Percentiles rank a stretch among this genome's conserved stretches.
Conservation (phyloP, 2,329 filamentous ascomycete species). For the Arthroderma sp. region DNA sequence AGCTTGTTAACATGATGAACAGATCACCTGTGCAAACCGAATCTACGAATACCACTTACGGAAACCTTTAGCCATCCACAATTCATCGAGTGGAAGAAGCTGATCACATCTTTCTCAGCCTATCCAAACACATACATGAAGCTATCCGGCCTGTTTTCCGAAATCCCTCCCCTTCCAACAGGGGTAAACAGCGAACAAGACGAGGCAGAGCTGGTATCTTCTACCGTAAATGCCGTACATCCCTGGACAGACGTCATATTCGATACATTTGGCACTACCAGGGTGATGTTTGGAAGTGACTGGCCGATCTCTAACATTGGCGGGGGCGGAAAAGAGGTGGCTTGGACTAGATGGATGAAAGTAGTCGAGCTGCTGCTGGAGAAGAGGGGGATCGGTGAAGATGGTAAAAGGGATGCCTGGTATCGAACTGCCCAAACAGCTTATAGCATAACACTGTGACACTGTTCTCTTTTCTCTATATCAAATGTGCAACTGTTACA, state of each 20-base stretch:
- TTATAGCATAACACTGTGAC: too few species aligned
- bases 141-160: slow-evolving; percentile 73
- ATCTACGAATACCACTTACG: slow-evolving; percentile 47
- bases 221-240: slow-evolving; percentile 50
- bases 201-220: slow-evolving; percentile 28
- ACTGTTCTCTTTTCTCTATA: too few species aligned
- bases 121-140: slow-evolving; percentile 69
- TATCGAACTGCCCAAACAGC: slow-evolving; percentile 58
- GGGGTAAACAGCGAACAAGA: slow-evolving; percentile 8
- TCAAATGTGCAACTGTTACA: too few species aligned
- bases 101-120: slow-evolving; percentile 55
- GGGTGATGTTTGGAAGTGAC: slow-evolving; percentile 84
- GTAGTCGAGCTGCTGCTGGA: slow-evolving; percentile 56
- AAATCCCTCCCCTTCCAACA: slow-evolving; percentile 47
- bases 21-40: slow-evolving; percentile 88
- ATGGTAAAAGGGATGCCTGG: slow-evolving; percentile 58
- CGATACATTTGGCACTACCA: slow-evolving; percentile 55
- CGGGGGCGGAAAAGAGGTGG: slow-evolving; percentile 42
- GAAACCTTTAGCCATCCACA: slow-evolving; percentile 40
- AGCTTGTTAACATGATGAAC: neutral
- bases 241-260: slow-evolving; percentile 65
- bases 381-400: slow-evolving; percentile 40
- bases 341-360: slow-evolving; percentile 65
- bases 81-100: slow-evolving; percentile 57
- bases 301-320: slow-evolving; percentile 83